A percentile compares a stretch with the other conserved stretches of the same genome.
phyloP scores from a whole-genome alignment of 2,329 filamentous ascomycete species.

The Dactylellina parvicollis region DNA sequence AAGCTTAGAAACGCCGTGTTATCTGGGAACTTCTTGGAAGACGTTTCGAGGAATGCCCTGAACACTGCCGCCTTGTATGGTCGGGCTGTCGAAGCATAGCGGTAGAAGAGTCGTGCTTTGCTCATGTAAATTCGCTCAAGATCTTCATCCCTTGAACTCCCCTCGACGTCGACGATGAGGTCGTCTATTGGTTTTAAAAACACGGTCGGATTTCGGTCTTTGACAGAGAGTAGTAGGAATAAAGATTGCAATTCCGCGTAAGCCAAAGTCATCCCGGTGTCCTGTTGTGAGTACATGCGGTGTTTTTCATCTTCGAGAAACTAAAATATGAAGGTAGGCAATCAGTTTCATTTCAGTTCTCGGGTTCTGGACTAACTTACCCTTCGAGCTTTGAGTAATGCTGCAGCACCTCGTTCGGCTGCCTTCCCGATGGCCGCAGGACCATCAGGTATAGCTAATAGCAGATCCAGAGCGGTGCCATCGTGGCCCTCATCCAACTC shows the following conservation, averaged over 20 bases:
- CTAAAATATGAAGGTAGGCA: slow-evolving; percentile 60
- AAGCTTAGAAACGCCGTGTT: slow-evolving; percentile 81
- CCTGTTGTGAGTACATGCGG: slow-evolving; percentile 58
- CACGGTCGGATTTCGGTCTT: slow-evolving; percentile 18
- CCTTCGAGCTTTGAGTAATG: slow-evolving; percentile 61
- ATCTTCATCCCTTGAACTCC: slow-evolving; percentile 61
- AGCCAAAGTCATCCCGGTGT: slow-evolving; percentile 54
- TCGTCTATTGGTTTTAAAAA: slow-evolving; percentile 61
- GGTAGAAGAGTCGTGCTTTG: slow-evolving; percentile 72
- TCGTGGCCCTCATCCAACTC: slow-evolving; percentile 57
- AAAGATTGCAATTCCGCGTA: slow-evolving; percentile 54
- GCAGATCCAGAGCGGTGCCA: slow-evolving; percentile 54
- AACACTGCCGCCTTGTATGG: slow-evolving; percentile 75
- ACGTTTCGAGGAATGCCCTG: slow-evolving; percentile 70
- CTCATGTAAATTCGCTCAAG: slow-evolving; percentile 76
- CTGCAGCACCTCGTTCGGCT: slow-evolving; percentile 57
- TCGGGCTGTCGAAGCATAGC: slow-evolving; percentile 69
- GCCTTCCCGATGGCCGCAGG: slow-evolving; percentile 53
- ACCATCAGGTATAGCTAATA: slow-evolving; percentile 39
- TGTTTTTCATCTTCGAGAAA: slow-evolving; percentile 54
- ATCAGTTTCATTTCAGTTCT: slow-evolving; percentile 64
- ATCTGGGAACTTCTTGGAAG: slow-evolving; percentile 73
- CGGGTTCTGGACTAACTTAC: slow-evolving; percentile 59
- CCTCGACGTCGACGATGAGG: slow-evolving; percentile 63
- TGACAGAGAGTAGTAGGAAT: slow-evolving; percentile 46